Conservation (phyloP, 176 grass and related monocot genomes). For the Bothriochloa decipiens region DNA sequence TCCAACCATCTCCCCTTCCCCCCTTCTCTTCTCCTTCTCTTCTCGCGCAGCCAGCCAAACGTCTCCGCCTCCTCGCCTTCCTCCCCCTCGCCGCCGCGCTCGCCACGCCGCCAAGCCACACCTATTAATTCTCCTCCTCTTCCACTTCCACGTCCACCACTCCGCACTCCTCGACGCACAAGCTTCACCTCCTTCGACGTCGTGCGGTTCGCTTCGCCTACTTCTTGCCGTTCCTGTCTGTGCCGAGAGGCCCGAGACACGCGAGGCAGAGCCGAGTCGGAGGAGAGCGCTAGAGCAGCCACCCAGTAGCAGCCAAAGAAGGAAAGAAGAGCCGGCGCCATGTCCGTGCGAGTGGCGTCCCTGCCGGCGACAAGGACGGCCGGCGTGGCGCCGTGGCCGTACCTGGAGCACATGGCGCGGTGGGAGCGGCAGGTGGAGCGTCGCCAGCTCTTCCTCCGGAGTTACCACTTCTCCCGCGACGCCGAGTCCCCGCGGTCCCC, state of each 20-base stretch:
- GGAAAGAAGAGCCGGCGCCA: background rate
- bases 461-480: conserved; percentile 91
- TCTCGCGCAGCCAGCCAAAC: background rate
- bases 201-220: background rate
- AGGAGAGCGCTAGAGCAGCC: too few relatives aligned
- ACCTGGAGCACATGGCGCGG: conserved; percentile 76
- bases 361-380: background rate
- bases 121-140: conserved; percentile 38
- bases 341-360: conserved; percentile 35
- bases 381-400: conserved; percentile 49
- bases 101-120: background rate
- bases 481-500: conserved; percentile 30
- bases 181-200: background rate
- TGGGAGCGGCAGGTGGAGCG: conserved; percentile 83
- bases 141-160: too few relatives aligned
- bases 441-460: conserved; percentile 86
- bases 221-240: background rate
- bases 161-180: too few relatives aligned
- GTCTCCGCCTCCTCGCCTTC: background rate
- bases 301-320: too few relatives aligned
- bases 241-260: background rate
- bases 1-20: conserved; percentile 44
- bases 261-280: too few relatives aligned
- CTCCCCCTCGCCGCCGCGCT: background rate
- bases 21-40: background rate